Base-by-base conservation (phyloP, 2,329 filamentous ascomycete genomes). In the Rutstroemia sp. region DNA sequence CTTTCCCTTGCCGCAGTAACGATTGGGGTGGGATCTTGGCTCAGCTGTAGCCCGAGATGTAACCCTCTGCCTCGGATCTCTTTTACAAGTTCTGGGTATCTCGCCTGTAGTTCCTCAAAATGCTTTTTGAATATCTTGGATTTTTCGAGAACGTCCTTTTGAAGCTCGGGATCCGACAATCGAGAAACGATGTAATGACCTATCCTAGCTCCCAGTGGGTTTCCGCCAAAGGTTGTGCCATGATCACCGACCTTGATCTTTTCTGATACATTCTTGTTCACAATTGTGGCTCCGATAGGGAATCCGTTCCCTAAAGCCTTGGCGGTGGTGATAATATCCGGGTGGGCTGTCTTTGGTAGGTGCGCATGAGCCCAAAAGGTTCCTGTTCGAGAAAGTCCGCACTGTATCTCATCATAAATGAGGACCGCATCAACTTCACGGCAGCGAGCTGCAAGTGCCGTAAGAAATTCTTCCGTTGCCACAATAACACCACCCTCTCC, bases 291-390 rank as follows among this genome's bases (percentile, higher is more conserved):
- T 51, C 90, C 94, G 63, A 99, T 92, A 49, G 94, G 94, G 72
- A 96, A 92, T 5, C 94, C 94, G 68, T 99, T 99, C 16, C 94
- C 94, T 2, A 99, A 83, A 0, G 94, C 94, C 76, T 99, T 99
- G 57, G 94, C 94, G 0, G 89, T 92, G 14, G 92, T 96, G 61
- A 99, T 74, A 62, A 99, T 86, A 67, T 99, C 94, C 6, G 94
- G 94, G 70, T 99, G 94, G 1, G 91, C 90, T 62, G 88, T 85
- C 64, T 79, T 75, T 38, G 89, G 87, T 23, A 94, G 79, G 57
- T 79, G 77, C 10, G 79, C 79, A 69, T 99, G 92, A 0, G 94
- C 94, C 94, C 94, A 99, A 66, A 99, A 79, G 12, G 78, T 80
- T 38, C 94, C 94, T 1, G 94, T 97, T 52, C 94, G 86, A 25